Conservation (phyloP, 2,329 filamentous ascomycete genomes). For the Xylariaceae sp. region DNA sequence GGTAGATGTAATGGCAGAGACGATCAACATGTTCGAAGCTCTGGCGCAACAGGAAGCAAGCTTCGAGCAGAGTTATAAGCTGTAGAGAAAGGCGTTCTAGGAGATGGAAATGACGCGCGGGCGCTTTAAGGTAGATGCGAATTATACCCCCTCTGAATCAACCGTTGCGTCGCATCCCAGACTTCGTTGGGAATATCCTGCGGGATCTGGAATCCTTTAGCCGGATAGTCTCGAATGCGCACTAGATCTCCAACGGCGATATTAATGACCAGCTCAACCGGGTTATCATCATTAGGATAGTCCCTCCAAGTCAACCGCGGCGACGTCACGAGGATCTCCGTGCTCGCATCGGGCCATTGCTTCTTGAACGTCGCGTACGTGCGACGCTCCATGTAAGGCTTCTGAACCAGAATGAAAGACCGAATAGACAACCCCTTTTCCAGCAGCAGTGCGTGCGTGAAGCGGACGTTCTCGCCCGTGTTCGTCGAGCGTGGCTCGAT, state of each 20-base stretch:
- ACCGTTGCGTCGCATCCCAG: constrained; percentile 38
- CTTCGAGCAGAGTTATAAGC: background rate
- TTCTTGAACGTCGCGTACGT: constrained; percentile 43
- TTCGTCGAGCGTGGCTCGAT: constrained; percentile 39
- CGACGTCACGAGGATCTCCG: constrained; percentile 38
- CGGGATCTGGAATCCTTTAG: constrained; percentile 39
- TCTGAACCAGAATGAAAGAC: constrained; percentile 42
- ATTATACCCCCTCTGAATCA: constrained; percentile 37
- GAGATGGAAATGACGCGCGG: background rate
- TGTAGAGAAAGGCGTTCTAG: background rate
- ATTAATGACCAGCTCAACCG: constrained; percentile 38
- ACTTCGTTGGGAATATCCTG: constrained; percentile 39
- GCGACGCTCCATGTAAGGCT: constrained; percentile 45
- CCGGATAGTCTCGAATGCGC: constrained; percentile 40
- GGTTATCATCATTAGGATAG: constrained; percentile 40
- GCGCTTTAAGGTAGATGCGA: constrained; percentile 35
- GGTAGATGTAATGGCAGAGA: constrained; percentile 31
- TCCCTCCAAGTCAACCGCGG: constrained; percentile 36
- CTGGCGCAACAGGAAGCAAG: constrained; percentile 1
- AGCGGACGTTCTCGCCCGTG: constrained; percentile 45
- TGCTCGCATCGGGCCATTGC: constrained; percentile 39
- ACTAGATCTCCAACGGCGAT: constrained; percentile 44
- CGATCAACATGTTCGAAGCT: constrained; percentile 22
- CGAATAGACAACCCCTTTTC: constrained; percentile 25
- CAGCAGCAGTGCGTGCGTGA: constrained; percentile 36